Evolutionary conservation across 1,284 basidiomycete genomes (phyloP).

Genomic region (Rhodotorula sp.): DNA sequence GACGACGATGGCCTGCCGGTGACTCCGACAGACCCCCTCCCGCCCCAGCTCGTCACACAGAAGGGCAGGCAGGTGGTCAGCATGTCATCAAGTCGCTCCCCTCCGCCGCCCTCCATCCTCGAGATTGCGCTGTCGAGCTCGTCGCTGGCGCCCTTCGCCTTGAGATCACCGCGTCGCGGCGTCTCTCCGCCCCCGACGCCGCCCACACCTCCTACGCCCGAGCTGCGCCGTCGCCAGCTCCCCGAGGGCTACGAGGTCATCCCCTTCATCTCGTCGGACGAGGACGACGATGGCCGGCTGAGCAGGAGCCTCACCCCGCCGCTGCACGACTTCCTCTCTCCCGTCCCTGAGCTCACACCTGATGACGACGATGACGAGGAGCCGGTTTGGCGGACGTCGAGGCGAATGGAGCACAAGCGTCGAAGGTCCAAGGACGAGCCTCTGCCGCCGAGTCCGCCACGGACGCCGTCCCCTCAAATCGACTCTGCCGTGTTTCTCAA

Average conservation of each 20-base stretch:
- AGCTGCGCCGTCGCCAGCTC: background rate
- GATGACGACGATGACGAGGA: background rate
- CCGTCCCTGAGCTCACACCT: background rate
- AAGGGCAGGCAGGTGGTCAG: background rate
- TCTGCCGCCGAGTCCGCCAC: background rate
- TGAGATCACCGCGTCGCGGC: background rate
- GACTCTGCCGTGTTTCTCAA: no score
- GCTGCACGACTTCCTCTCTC: background rate
- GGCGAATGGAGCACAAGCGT: background rate
- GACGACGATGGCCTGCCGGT: background rate
- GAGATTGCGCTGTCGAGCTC: background rate
- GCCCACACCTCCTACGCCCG: background rate
- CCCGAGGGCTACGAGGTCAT: background rate
- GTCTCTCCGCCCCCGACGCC: background rate
- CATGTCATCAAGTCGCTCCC: background rate
- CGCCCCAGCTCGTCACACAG: no score
- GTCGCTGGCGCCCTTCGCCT: background rate
- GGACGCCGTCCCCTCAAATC: background rate
- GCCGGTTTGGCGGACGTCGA: background rate
- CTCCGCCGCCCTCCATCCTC: background rate
- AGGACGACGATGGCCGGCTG: background rate
- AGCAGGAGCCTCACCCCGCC: constrained; percentile 2
- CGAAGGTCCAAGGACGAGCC: background rate
- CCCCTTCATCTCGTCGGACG: constrained; percentile 1
- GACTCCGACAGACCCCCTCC: background rate